Base-by-base conservation (phyloP, 148 eudicot genomes). In the Cornus suecica region DNA sequence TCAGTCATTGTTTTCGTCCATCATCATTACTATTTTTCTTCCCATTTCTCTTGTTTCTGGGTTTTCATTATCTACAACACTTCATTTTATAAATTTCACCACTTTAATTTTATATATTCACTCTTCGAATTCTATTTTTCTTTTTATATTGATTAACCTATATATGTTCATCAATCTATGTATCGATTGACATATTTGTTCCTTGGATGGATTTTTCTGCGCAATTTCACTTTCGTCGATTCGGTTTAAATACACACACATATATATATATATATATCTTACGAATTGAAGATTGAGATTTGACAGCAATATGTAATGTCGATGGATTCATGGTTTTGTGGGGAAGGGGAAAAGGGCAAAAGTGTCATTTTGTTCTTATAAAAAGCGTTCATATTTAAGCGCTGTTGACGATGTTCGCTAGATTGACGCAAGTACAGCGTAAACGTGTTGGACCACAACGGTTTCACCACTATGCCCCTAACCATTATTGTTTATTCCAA, bases 291-390 rank as follows among this genome's bases (percentile, higher is more conserved):
- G 25, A 58, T 22, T 58, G 18, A 7, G 62, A 58, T 58, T 58
- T 58, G 62, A 58, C 62, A 18, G 58, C 22, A 14, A 58, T 58
- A 11, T 18, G 23, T 58, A 25, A 58, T 58, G 62, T 58, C 4
- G 62, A 52, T 52, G 0, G 58, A 58, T 58, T 58, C 62, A 58
- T 2, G 62, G 24, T 20, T 20, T 24, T 22, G 22, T 18, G 24
- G 62, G n/a, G 23, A 52, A 5, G 64, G 18, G 23, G 41, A 18
- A 65, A 25, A 63, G 65, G 74, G 66, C 74, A 72, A 54, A 72
- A 31, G 14, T 15, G 74, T 72, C 48, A 32, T 66, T 58, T 6
- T 8, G 37, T 30, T 56, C 34, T 16, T 56, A 18, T 16, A 30
- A 30, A 37, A 10, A 6, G 8, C 34, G 7, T 10, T 37, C 42